A percentile compares a stretch with the other conserved stretches of the same genome.
Evolutionary conservation across 1,284 basidiomycete species (phyloP).

Genomic region (Trichosporon inkin): DNA sequence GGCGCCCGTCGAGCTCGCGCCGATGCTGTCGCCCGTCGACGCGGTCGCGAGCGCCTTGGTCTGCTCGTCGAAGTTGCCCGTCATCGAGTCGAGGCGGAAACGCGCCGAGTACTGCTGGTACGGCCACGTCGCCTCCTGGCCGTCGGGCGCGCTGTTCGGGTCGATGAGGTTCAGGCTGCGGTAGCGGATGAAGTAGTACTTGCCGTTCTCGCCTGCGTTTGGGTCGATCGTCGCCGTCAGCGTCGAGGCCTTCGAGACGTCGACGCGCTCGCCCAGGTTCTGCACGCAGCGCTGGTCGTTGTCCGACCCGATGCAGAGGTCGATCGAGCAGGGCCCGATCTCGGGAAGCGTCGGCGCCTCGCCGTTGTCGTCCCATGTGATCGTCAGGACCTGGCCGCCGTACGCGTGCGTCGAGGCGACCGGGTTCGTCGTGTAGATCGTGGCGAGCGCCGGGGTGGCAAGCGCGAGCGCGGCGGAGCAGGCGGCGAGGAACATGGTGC

Average conservation of each 20-base stretch:
- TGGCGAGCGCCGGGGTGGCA: slow-evolving; percentile 39
- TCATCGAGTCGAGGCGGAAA: slow-evolving; percentile 55
- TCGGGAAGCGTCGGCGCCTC: slow-evolving; percentile 56
- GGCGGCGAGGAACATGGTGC: slow-evolving; percentile 28
- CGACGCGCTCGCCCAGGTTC: slow-evolving; percentile 56
- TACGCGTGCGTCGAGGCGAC: slow-evolving; percentile 56
- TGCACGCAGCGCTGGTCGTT: slow-evolving; percentile 61
- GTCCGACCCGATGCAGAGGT: slow-evolving; percentile 59
- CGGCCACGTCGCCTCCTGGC: slow-evolving; percentile 53
- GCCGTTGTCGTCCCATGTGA: slow-evolving; percentile 67
- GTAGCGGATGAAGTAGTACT: slow-evolving; percentile 57
- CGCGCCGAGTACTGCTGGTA: slow-evolving; percentile 74
- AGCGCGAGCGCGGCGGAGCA: slow-evolving; percentile 53
- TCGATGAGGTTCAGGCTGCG: slow-evolving; percentile 58
- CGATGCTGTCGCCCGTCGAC: slow-evolving; percentile 16
- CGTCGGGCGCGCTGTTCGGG: not conserved
- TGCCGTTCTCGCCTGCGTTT: slow-evolving; percentile 59
- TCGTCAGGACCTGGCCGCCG: slow-evolving; percentile 59
- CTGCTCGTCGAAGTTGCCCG: slow-evolving; percentile 43
- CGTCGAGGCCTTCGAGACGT: slow-evolving; percentile 59
- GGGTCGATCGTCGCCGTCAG: slow-evolving; percentile 61
- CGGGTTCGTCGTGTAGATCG: slow-evolving; percentile 48
- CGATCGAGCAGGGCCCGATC: slow-evolving; percentile 62
- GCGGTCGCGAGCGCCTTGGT: slow-evolving; percentile 34
- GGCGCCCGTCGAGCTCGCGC: slow-evolving; percentile 3